These are phyloP conservation scores for Gracilaria domingensis DNA, from an alignment of 23 red algal species.

Conservation along the genomic window DNA sequence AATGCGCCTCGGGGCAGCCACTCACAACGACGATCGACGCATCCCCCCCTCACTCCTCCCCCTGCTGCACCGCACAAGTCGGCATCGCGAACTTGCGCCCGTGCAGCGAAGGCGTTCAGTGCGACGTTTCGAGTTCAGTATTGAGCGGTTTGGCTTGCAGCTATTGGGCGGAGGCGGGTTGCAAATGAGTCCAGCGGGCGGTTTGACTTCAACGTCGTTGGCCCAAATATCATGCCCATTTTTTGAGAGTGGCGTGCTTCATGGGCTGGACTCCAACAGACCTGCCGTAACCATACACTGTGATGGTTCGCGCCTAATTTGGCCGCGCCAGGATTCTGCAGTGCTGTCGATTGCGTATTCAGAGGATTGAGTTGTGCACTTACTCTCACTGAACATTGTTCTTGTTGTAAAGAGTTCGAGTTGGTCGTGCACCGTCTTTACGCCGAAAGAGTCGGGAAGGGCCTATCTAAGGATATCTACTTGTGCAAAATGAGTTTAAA, in stretches of 20 bases:
- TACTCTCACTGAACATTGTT: too few relatives aligned
- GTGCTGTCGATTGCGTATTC: background rate
- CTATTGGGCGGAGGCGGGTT: background rate
- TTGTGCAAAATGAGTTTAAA: background rate
- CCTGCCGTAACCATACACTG: background rate
- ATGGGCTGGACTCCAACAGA: slow-evolving; percentile 24
- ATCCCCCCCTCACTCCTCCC: background rate
- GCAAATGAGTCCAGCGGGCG: background rate
- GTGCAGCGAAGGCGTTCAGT: background rate
- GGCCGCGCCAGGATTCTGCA: background rate
- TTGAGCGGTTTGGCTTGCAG: background rate
- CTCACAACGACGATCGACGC: slow-evolving; percentile 1
- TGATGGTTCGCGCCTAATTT: background rate
- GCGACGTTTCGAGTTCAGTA: background rate
- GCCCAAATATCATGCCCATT: background rate
- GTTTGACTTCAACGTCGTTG: background rate
- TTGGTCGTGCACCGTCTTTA: too few relatives aligned
- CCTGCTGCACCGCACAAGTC: background rate
- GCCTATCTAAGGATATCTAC: background rate
- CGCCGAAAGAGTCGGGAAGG: too few relatives aligned
- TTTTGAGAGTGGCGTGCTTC: slow-evolving; percentile 30
- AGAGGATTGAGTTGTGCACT: too few relatives aligned
- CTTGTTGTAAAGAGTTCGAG: too few relatives aligned
- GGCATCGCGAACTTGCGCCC: background rate
- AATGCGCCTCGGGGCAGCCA: background rate